phyloP scores from a whole-genome alignment of 768 basidiomycete species.

The Cystofilobasidium capitatum region DNA sequence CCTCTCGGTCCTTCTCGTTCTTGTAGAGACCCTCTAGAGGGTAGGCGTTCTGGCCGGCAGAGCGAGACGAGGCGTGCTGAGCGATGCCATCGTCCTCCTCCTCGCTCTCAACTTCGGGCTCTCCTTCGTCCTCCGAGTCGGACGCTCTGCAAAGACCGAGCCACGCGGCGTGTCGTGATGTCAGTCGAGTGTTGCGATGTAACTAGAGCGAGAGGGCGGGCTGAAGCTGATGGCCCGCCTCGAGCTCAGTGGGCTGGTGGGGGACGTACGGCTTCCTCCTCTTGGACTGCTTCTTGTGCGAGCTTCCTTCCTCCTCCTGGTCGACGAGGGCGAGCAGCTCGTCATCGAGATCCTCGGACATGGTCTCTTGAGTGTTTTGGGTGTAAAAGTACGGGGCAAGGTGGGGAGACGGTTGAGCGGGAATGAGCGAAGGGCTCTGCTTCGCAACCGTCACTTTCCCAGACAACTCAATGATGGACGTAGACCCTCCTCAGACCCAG shows the following conservation, averaged over 20 bases:
- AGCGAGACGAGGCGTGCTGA: slow-evolving; percentile 49
- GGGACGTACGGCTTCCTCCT: background rate
- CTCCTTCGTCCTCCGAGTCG: slow-evolving; percentile 51
- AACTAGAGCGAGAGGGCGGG: slow-evolving; percentile 36
- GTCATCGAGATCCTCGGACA: slow-evolving; percentile 41
- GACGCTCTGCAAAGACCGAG: slow-evolving; percentile 29
- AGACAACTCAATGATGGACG: background rate
- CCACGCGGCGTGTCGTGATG: slow-evolving; percentile 46
- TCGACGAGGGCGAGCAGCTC: slow-evolving; percentile 75
- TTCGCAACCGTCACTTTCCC: background rate
- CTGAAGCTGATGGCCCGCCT: too few relatives aligned
- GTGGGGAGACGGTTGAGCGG: background rate
- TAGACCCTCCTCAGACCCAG: background rate
- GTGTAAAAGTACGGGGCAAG: too few relatives aligned
- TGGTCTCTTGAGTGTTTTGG: too few relatives aligned
- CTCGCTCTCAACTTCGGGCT: slow-evolving; percentile 31
- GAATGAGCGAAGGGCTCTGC: background rate
- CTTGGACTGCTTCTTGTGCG: slow-evolving; percentile 24
- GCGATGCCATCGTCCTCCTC: slow-evolving; percentile 38
- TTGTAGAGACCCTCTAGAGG: slow-evolving; percentile 85
- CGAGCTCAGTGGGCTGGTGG: too few relatives aligned
- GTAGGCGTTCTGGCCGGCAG: slow-evolving; percentile 51
- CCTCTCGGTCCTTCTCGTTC: slow-evolving; percentile 69
- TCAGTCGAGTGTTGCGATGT: background rate
- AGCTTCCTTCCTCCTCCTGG: slow-evolving; percentile 37